phyloP scores from a whole-genome alignment of 108 stramenopile species.

The Skeletonema marinoi region DNA sequence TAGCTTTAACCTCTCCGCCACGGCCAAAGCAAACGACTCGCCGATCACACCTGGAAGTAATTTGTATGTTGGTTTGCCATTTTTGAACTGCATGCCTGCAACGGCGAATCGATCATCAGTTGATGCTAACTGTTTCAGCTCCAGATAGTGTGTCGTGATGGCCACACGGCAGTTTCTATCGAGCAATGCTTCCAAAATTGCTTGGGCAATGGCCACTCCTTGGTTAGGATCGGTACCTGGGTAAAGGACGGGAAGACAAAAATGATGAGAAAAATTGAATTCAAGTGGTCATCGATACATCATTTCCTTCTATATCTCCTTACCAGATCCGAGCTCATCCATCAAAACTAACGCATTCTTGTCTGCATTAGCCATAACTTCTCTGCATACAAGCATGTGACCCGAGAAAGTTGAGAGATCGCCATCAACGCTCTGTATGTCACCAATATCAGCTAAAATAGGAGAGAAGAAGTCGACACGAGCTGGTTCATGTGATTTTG shows the following conservation, averaged over 20 bases:
- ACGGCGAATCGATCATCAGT: slow-evolving; percentile 87
- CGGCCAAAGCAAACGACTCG: slow-evolving; percentile 91
- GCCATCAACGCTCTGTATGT: slow-evolving; percentile 90
- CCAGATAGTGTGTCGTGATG: slow-evolving; percentile 93
- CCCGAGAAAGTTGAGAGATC: slow-evolving; percentile 94
- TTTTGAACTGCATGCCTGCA: slow-evolving; percentile 72
- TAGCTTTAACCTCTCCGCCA: slow-evolving; percentile 80
- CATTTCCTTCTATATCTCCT: too few species aligned
- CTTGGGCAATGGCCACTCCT: slow-evolving; percentile 95
- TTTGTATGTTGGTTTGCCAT: slow-evolving; percentile 90
- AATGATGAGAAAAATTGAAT: too few species aligned
- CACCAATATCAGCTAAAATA: slow-evolving; percentile 94
- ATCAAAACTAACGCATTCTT: slow-evolving; percentile 86
- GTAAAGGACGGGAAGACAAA: too few species aligned
- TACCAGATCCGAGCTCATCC: slow-evolving; percentile 93
- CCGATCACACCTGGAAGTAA: slow-evolving; percentile 89
- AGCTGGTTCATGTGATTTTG: slow-evolving; percentile 43
- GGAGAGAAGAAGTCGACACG: slow-evolving; percentile 88
- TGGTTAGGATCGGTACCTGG: slow-evolving; percentile 87
- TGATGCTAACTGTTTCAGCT: slow-evolving; percentile 90
- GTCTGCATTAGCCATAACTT: slow-evolving; percentile 69
- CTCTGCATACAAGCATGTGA: slow-evolving; percentile 88
- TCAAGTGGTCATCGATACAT: too few species aligned
- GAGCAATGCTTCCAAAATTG: slow-evolving; percentile 87
- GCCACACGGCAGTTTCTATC: slow-evolving; percentile 87